Evolutionary conservation across 2,329 filamentous ascomycete genomes (phyloP).

Genomic region (Cercospora sp.): DNA sequence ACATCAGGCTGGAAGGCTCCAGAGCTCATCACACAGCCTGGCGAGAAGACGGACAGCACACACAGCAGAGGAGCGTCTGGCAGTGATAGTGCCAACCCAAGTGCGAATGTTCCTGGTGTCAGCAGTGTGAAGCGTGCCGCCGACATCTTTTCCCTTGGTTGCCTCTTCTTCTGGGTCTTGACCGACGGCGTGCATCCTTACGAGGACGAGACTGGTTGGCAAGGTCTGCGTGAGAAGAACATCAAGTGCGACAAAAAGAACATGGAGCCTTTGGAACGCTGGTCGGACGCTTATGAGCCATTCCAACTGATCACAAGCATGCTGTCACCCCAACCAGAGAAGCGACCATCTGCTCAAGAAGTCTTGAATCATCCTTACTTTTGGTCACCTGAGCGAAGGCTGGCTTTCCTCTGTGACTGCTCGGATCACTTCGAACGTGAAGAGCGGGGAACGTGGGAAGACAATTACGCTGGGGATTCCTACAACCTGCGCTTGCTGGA

Average conservation of each 20-base stretch:
- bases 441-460: conserved; percentile 60
- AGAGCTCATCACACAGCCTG: conserved; percentile 71
- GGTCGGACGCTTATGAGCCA: conserved; percentile 82
- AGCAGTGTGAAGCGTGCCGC: conserved; percentile 91
- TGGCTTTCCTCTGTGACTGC: conserved; percentile 91
- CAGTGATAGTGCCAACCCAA: conserved; percentile 53
- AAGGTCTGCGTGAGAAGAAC: conserved; percentile 81
- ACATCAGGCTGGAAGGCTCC: conserved; percentile 97
- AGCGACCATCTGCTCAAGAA: conserved; percentile 69
- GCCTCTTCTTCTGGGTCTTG: conserved; percentile 99
- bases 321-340: conserved; percentile 65
- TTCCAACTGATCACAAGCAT: conserved; percentile 83
- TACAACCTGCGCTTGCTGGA: conserved; percentile 62
- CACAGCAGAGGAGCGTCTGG: conserved; percentile 49
- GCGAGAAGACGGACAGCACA: conserved; percentile 44
- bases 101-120: conserved; percentile 42
- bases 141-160: conserved; percentile 93
- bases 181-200: conserved; percentile 91
- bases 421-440: conserved; percentile 97
- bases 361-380: conserved; percentile 96
- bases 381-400: conserved; percentile 84
- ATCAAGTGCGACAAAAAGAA: conserved; percentile 85
- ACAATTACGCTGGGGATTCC: conserved; percentile 48
- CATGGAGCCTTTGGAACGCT: conserved; percentile 53
- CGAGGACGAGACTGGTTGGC: conserved; percentile 89